These are phyloP conservation scores for Prasinococcaceae sp. DNA, from an alignment of 139 green algal genomes.

Conservation along the genomic window DNA sequence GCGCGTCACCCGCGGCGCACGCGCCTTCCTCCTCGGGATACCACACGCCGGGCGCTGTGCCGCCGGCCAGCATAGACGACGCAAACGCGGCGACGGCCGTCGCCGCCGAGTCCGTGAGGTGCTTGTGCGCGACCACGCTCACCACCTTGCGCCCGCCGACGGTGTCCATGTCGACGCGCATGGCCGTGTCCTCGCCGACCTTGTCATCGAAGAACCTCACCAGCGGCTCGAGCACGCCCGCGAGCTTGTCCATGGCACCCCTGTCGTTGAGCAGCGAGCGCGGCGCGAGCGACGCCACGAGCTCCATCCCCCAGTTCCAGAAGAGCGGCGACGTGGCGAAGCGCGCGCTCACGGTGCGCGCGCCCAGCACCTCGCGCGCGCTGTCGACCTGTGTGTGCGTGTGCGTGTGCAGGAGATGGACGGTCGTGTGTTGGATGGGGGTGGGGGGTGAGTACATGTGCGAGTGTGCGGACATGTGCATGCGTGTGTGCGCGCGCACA, in stretches of 20 bases:
- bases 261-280: conserved; percentile 36
- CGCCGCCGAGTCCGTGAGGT: conserved; percentile 40
- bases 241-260: conserved; percentile 32
- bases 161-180: conserved; percentile 68
- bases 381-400: too few relatives aligned
- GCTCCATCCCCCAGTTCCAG: conserved; percentile 88
- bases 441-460: too few relatives aligned
- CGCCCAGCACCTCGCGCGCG: conserved; percentile 25
- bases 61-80: conserved; percentile 51
- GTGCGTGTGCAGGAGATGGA: too few relatives aligned
- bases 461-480: too few relatives aligned
- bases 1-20: background rate
- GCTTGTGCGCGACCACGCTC: conserved; percentile 68
- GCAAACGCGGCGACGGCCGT: conserved; percentile 48
- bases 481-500: too few relatives aligned
- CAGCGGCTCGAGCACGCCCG: conserved; percentile 40
- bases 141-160: conserved; percentile 49
- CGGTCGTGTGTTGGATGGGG: too few relatives aligned
- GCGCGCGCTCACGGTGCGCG: conserved; percentile 68
- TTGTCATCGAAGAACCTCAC: conserved; percentile 56
- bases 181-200: conserved; percentile 50
- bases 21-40: conserved; percentile 77
- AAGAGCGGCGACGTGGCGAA: conserved; percentile 81
- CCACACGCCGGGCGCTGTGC: conserved; percentile 80
- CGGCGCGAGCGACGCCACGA: conserved; percentile 52